Evolutionary conservation across 2,329 filamentous ascomycete species (phyloP), one percentile per base, ranked within the genome.

Genomic region (Trichoderma brevicompactum): DNA sequence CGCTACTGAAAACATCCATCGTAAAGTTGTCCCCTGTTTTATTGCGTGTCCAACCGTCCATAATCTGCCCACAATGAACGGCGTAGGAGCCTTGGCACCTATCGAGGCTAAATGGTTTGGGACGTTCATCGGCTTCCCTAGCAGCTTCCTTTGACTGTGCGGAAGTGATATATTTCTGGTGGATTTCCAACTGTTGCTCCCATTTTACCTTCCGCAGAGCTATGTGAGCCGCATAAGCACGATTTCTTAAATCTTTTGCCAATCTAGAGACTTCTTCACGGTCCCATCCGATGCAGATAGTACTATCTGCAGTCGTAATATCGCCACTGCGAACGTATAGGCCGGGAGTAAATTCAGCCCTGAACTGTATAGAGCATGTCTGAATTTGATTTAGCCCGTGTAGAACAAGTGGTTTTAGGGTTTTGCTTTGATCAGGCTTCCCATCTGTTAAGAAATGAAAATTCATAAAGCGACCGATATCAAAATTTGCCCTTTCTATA

Each of bases 31-130:
- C 23, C 1, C 19, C 19, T 13, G 17, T 43, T 7, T 17, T 1
- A 2, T 44, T 28, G 9, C 36, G 40, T 1, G n/a, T 8, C 46
- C 46, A 59, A 15, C 6, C 32, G 0, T 59, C 55, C 3, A 7
- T 3, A 5, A 60, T 52, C 1, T 10, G 17, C 2, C 34, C 10
- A 9, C 54, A 60, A 5, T 10, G 36, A 9, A 65, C 19, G 17
- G 60, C 7, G 40, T 65, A 65, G 4, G 55, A 65, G 2, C 63
- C 63, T 28, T n/a, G 2, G 17, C 55, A 54, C 6, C 46, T 54
- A 19, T 48, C 43, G 2, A 53, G 38, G 19, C 50, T 34, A 23
- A 53, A 48, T 7, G 28, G 17, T 5, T 65, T 1, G 13, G 43
- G 12, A 1, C 8, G 1, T 17, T 15, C 36, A 23, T 19, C 38